Evolutionary conservation across 2,329 filamentous ascomycete species (phyloP).

Genomic region (Thermochaetoides dissita): DNA sequence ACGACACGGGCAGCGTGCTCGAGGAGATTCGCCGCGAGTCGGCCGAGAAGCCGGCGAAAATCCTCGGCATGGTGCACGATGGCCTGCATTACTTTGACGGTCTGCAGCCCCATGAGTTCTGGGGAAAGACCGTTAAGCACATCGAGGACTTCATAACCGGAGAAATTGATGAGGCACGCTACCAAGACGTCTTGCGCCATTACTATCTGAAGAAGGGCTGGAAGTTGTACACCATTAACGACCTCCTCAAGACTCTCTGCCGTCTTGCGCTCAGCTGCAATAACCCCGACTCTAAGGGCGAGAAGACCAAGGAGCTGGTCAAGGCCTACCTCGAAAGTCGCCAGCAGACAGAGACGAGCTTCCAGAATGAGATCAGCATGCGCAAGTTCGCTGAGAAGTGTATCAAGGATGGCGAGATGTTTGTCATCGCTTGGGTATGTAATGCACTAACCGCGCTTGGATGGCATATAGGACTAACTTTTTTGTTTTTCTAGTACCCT

Average conservation of each 20-base stretch:
- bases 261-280: constrained; percentile 74
- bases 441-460: constrained; percentile 29
- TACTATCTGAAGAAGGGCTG: constrained; percentile 87
- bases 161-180: constrained; percentile 66
- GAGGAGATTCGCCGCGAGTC: constrained; percentile 61
- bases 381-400: constrained; percentile 86
- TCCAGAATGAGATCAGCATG: constrained; percentile 77
- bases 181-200: constrained; percentile 81
- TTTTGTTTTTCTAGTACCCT: constrained; percentile 42
- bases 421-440: constrained; percentile 82
- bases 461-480: constrained; percentile 8
- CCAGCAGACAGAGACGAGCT: constrained; percentile 71
- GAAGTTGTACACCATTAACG: constrained; percentile 86
- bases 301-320: constrained; percentile 85
- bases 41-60: constrained; percentile 64
- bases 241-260: constrained; percentile 68
- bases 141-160: constrained; percentile 76
- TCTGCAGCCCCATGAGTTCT: constrained; percentile 55
- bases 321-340: constrained; percentile 74
- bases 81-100: constrained; percentile 63
- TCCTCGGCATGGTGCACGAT: constrained; percentile 73
- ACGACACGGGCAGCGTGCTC: constrained; percentile 57
- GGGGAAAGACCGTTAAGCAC: constrained; percentile 70
- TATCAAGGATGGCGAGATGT: constrained; percentile 84
- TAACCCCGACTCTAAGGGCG: constrained; percentile 65